Conservation (phyloP, 129 eudicot species). For the carrot (Daucus carota) region DH1_v3.0 NC_030381.2:55310001-55310500, state of each 20-base stretch:
- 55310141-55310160: background rate
- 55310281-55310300: background rate
- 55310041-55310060: conserved; percentile 87
- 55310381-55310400: too few species aligned
- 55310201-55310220: background rate
- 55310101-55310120: background rate
- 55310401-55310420: conserved; percentile 1
- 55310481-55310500: conserved; percentile 99
- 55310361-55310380: background rate
- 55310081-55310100: conserved; percentile 44
- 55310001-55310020: too few species aligned
- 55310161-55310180: background rate
- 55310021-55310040: conserved; percentile 77
- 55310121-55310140: background rate
- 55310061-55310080: conserved; percentile 84
- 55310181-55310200: background rate
- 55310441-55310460: conserved; percentile 77
- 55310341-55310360: background rate
- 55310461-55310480: conserved; percentile 84
- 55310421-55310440: conserved; percentile 71
- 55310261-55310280: too few species aligned
- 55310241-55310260: too few species aligned
- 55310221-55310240: background rate
- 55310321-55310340: background rate
- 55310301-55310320: background rate